Evolutionary conservation across 139 green algal species (phyloP), one percentile per base, ranked within the genome.

Genomic region (Choricystis sp.): DNA sequence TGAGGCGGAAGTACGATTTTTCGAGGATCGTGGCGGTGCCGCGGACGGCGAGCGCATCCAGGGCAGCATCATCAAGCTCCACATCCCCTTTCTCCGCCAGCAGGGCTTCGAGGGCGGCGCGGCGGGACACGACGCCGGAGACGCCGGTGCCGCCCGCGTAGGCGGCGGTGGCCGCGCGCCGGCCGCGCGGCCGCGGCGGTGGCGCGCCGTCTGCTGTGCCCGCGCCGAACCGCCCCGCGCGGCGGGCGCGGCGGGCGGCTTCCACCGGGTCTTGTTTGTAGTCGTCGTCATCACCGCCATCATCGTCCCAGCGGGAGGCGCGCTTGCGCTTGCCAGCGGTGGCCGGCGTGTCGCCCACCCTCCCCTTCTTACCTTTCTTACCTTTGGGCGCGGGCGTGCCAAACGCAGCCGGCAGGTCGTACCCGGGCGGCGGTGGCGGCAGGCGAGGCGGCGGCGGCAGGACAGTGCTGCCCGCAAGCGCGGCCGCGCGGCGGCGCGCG

Each of bases 1-100:
- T 93, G n/a, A 95, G 78, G 19, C 88, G 77, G 63, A 94, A 81
- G 72, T 94, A 95, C 63, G 78, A 79, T 79, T 95, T 95, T 72
- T 95, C 88, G 59, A 95, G 71, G 4, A 64, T 65, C 64, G 80
- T 62, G 57, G 73, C 80, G 0, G 72, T 89, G 67, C 87, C 87
- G 61, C 75, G 63, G 27, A 65, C 49, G 22, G 31, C n/a, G 26
- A 26, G 31, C 48, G 29, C 26, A 31, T 48, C 27, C 60, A 22
- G 19, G 19, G 27, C 48, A 49, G 27, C 61, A 49, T 59, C 29
- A 25, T 26, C 28, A 22, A 29, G 28, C 28, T 61, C 27, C 57
- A 49, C 9, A 14, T 9, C 28, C 9, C 57, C 56, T 29, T 28
- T 66, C 25, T 66, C 61, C 28, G 48, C 61, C 28, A 29, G 28